Conservation (phyloP, 1,284 basidiomycete species). For the Ganoderma multipileum region DNA sequence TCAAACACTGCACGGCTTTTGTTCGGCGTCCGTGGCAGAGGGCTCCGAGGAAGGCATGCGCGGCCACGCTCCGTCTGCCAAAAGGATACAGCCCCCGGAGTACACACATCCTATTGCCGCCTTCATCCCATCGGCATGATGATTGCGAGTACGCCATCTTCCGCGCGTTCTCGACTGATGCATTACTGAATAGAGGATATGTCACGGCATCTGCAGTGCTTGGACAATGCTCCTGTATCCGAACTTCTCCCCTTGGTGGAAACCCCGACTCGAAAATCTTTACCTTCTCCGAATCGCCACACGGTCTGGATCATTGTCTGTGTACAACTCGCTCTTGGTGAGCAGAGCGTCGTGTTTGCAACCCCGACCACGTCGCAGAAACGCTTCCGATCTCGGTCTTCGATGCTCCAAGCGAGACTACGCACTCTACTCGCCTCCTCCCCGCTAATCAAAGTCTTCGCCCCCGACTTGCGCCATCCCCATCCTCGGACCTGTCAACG, state of each 20-base stretch:
- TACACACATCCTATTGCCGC: neutral
- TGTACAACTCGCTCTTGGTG: neutral
- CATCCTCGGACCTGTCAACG: no score
- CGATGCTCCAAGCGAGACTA: neutral
- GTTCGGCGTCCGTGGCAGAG: constrained; percentile 1
- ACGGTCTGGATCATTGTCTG: neutral
- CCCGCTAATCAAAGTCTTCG: no score
- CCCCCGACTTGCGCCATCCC: no score
- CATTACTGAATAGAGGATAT: neutral
- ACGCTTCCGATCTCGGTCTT: neutral
- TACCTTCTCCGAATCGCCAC: neutral
- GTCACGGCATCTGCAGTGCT: neutral
- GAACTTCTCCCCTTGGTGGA: neutral
- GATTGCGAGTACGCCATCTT: neutral
- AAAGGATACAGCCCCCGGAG: neutral
- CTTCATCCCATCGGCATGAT: neutral
- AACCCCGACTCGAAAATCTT: neutral
- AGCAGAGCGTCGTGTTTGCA: neutral
- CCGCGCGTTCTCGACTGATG: neutral
- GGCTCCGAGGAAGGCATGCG: neutral
- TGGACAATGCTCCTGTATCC: neutral
- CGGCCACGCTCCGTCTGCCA: neutral
- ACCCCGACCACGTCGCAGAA: no score
- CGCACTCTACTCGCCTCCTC: no score
- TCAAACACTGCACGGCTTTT: neutral